Conservation (phyloP, 2,329 filamentous ascomycete species). For the Apiospora hydei region DNA sequence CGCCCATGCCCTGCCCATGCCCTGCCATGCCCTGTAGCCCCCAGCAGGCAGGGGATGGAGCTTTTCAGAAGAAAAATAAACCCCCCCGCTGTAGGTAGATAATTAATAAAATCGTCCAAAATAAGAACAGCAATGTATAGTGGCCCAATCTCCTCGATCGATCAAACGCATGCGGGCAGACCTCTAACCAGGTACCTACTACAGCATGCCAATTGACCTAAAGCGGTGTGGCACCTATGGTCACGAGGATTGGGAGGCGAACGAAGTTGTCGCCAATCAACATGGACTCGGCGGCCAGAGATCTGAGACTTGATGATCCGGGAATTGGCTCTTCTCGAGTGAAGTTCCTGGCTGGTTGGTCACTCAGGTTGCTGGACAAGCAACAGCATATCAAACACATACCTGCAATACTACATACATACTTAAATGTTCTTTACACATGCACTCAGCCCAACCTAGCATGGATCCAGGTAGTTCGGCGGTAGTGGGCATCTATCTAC, state of each 20-base stretch:
- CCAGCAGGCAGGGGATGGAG: not conserved
- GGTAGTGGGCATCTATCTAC: not conserved
- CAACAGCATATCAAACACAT: not conserved
- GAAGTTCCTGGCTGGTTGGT: not conserved
- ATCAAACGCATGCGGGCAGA: not conserved
- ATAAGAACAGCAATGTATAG: not conserved
- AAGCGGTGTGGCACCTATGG: constrained; percentile 15
- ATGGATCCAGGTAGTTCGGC: not conserved
- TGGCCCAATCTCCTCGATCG: constrained; percentile 16
- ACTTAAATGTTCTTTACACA: not conserved
- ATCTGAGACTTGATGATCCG: constrained; percentile 12
- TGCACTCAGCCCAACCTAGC: not conserved
- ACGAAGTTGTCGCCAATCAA: not conserved
- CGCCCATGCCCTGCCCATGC: not conserved
- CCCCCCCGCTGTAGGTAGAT: constrained; percentile 8
- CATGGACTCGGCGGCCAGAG: not conserved
- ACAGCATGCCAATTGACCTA: not conserved
- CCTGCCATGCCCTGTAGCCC: constrained; percentile 6
- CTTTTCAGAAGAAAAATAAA: not conserved
- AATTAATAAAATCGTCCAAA: not conserved
- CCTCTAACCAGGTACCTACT: not conserved
- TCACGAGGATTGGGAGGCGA: constrained; percentile 18
- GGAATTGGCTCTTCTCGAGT: constrained; percentile 3
- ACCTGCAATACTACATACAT: not conserved
- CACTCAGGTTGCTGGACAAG: not conserved